Evolutionary conservation across 495 filamentous ascomycete genomes (phyloP), one percentile per base, ranked within the genome.

Genomic region (Glonium stellatum): DNA sequence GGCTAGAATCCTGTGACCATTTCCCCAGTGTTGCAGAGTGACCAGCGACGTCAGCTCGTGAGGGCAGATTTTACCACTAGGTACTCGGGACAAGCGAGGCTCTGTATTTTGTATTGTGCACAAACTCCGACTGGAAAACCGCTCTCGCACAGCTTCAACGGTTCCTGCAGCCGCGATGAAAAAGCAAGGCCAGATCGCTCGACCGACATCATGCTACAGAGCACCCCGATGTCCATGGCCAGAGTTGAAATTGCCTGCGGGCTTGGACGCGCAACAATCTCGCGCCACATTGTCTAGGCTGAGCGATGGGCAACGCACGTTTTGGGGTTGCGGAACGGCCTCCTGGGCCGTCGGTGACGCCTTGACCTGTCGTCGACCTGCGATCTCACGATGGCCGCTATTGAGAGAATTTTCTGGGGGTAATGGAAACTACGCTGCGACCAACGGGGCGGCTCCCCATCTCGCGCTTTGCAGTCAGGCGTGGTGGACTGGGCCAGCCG

Each of bases 101-200:
- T 13, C 5, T 23, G 4, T 13, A 23, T n/a, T n/a, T n/a, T n/a
- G n/a, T n/a, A n/a, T n/a, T n/a, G n/a, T n/a, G n/a, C n/a, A n/a
- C n/a, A n/a, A n/a, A n/a, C 21, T 21, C 48, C 15, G 15, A 1
- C 19, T 23, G 19, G 12, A 4, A 19, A 19, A 15, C 56, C 27
- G 60, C 58, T 19, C 59, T 60, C 13, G 64, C 60, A 51, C 54
- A 60, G 18, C 67, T 57, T 18, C 66, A 66, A 4, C 15, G 6
- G 47, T 50, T 50, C 47, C 47, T 50, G 47, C 36, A 39, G 36
- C 36, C 15, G 8, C 23, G 54, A 25, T 57, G 8, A 13, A 23
- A 60, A 57, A 57, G 31, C 52, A 15, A 31, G 2, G 27, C 27
- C 27, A 31, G 27, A 31, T 31, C 27, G 27, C 27, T 31, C 27